Evolutionary conservation across 352 stramenopile species (phyloP).

Genomic region (Globisporangium nagaii): DNA sequence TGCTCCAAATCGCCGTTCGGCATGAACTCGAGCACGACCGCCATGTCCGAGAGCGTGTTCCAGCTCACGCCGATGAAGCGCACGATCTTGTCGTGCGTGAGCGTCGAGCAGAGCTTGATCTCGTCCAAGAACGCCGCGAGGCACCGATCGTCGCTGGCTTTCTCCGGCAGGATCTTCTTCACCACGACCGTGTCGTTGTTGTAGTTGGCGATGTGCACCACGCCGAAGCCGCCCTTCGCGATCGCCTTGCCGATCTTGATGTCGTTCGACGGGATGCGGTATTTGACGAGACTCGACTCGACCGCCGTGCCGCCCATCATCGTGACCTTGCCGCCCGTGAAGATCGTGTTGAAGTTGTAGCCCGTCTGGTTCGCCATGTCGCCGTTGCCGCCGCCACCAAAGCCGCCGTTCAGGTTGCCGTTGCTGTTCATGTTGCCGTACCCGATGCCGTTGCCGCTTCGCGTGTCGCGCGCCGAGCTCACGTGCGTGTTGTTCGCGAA

Average conservation of each 20-base stretch:
- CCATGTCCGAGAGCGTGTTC: constrained; percentile 83
- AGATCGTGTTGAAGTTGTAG: constrained; percentile 51
- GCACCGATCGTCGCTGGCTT: constrained; percentile 65
- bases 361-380: constrained; percentile 10
- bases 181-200: constrained; percentile 57
- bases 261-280: constrained; percentile 63
- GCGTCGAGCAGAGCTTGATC: constrained; percentile 77
- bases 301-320: constrained; percentile 47
- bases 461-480: constrained; percentile 9
- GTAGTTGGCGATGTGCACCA: constrained; percentile 65
- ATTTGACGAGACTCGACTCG: constrained; percentile 66
- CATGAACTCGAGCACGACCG: constrained; percentile 80
- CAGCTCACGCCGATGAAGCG: constrained; percentile 79
- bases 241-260: constrained; percentile 57
- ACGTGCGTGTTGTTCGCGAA: constrained; percentile 48
- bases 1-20: constrained; percentile 66
- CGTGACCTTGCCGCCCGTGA: constrained; percentile 41
- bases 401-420: too few relatives aligned
- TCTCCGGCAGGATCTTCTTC: constrained; percentile 83
- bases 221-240: constrained; percentile 70
- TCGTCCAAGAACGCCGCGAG: constrained; percentile 74
- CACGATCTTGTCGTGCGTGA: constrained; percentile 77
- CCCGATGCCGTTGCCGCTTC: constrained; percentile 5
- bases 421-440: constrained; percentile 13
- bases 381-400: background rate